A percentile compares a stretch with the other conserved stretches of the same genome.
Evolutionary conservation across 2,329 filamentous ascomycete species (phyloP).

Genomic region (Davidsoniella virescens): DNA sequence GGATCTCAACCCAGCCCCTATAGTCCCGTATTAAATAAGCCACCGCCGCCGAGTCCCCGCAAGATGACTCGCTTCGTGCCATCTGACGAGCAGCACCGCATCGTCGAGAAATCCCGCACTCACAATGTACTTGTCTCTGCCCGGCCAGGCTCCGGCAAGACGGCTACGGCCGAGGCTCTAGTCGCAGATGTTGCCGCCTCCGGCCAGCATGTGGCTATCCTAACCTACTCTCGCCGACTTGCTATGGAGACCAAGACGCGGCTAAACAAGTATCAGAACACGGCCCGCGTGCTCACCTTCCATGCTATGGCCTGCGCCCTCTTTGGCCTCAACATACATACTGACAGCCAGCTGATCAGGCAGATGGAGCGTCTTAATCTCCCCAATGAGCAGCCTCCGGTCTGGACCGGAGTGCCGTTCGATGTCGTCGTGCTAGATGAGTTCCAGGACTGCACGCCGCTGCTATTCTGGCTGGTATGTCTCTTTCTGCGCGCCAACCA

Average conservation of each 20-base stretch:
- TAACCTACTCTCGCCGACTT: slow-evolving; percentile 19
- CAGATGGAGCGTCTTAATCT: slow-evolving; percentile 8
- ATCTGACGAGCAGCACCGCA: slow-evolving; percentile 17
- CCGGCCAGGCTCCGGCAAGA: slow-evolving; percentile 21
- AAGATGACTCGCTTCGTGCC: slow-evolving; percentile 7
- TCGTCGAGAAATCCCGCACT: slow-evolving; percentile 15
- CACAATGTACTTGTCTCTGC: slow-evolving; percentile 21
- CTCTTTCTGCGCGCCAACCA: slow-evolving; percentile 17
- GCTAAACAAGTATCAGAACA: slow-evolving; percentile 13
- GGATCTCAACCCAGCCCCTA: too few relatives aligned
- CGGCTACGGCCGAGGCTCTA: slow-evolving; percentile 19
- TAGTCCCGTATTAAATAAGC: too few relatives aligned
- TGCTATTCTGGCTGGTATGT: slow-evolving; percentile 17
- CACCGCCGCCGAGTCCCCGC: too few relatives aligned
- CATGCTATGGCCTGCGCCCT: slow-evolving; percentile 17
- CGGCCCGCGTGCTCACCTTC: slow-evolving; percentile 17
- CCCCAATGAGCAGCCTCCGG: slow-evolving; percentile 12
- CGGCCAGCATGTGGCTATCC: slow-evolving; percentile 14
- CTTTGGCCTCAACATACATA: slow-evolving; percentile 13
- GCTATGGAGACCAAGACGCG: slow-evolving; percentile 17
- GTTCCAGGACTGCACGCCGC: slow-evolving; percentile 19
- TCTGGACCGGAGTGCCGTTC: slow-evolving; percentile 16
- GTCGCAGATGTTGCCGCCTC: slow-evolving; percentile 15
- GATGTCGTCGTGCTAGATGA: slow-evolving; percentile 21
- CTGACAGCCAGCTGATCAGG: slow-evolving; percentile 14